phyloP scores from a whole-genome alignment of 2,329 filamentous ascomycete species.

The Tolypocladium sp. region DNA sequence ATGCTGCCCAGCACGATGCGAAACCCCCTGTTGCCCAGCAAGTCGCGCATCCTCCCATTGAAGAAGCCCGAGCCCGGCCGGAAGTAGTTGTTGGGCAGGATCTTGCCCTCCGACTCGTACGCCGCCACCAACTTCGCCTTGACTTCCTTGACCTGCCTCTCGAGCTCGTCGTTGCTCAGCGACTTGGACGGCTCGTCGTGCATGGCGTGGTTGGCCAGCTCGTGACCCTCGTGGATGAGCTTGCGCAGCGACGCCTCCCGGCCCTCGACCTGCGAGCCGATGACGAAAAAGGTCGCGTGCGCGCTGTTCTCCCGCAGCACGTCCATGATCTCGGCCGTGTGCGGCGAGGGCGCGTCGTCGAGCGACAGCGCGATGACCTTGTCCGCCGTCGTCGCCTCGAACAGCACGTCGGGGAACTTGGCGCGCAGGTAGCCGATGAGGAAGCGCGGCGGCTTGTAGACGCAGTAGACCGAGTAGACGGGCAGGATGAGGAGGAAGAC shows the following conservation, averaged over 20 bases:
- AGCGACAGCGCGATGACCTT: conserved; percentile 76
- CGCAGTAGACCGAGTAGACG: conserved; percentile 47
- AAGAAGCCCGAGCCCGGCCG: conserved; percentile 82
- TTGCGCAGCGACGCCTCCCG: conserved; percentile 44
- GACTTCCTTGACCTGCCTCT: conserved; percentile 55
- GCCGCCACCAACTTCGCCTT: conserved; percentile 49
- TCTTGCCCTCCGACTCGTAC: conserved; percentile 36
- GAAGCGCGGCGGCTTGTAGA: conserved; percentile 73
- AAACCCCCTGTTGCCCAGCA: conserved; percentile 55
- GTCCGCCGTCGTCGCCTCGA: conserved; percentile 49
- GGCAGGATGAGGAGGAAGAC: conserved; percentile 25
- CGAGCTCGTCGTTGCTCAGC: conserved; percentile 50
- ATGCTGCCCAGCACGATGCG: conserved; percentile 71
- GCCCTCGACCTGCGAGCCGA: conserved; percentile 63
- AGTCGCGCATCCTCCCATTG: conserved; percentile 55
- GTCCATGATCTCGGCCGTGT: conserved; percentile 62
- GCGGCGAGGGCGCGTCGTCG: conserved; percentile 71
- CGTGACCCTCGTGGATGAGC: conserved; percentile 53
- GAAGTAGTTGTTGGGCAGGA: conserved; percentile 57
- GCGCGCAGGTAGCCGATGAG: conserved; percentile 62
- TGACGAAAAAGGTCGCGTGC: conserved; percentile 80
- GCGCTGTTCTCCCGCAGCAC: conserved; percentile 58
- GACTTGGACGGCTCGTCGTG: conserved; percentile 66
- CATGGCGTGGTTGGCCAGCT: conserved; percentile 85
- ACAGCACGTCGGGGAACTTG: conserved; percentile 72